A percentile compares a stretch with the other conserved stretches of the same genome.
These are phyloP conservation scores for Talaromyces thailandensis DNA, from an alignment of 495 filamentous ascomycete genomes.

Conservation along the genomic window DNA sequence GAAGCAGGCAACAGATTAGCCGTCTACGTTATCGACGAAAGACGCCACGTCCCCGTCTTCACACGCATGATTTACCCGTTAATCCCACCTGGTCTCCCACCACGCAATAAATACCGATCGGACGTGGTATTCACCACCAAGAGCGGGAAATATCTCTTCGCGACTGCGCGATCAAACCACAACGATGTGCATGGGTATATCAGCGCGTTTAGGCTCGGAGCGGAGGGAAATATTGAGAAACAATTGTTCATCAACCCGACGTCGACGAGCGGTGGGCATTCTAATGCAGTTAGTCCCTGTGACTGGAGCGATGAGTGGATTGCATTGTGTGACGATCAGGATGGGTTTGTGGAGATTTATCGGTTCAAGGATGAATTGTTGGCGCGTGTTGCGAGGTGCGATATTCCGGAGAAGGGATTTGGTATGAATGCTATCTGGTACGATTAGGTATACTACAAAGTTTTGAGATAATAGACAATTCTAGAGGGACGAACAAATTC, in stretches of 20 bases:
- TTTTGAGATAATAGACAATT: no score
- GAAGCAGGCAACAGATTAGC: constrained; percentile 73
- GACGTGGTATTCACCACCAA: constrained; percentile 65
- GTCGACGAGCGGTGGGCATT: constrained; percentile 76
- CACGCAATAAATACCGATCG: constrained; percentile 55
- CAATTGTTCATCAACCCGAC: constrained; percentile 76
- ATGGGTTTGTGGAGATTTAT: constrained; percentile 80
- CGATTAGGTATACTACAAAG: constrained; percentile 39
- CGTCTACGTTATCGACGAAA: constrained; percentile 70
- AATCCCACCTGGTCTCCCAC: constrained; percentile 55
- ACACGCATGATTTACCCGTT: constrained; percentile 68
- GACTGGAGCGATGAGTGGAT: constrained; percentile 79
- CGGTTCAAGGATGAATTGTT: constrained; percentile 72
- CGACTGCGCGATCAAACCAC: constrained; percentile 68
- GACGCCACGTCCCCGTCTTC: constrained; percentile 71
- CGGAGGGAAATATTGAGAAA: constrained; percentile 58
- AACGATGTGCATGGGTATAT: constrained; percentile 73
- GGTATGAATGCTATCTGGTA: constrained; percentile 92
- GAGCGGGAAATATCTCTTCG: constrained; percentile 64
- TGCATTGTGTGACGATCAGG: constrained; percentile 75
- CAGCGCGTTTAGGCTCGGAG: constrained; percentile 63
- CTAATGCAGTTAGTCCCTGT: constrained; percentile 71
- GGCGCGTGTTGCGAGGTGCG: constrained; percentile 60
- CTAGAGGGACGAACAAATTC: no score
- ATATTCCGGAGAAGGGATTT: constrained; percentile 73